Conservation (phyloP, 257 asterid species). For the Solanum medicagineum region DNA sequence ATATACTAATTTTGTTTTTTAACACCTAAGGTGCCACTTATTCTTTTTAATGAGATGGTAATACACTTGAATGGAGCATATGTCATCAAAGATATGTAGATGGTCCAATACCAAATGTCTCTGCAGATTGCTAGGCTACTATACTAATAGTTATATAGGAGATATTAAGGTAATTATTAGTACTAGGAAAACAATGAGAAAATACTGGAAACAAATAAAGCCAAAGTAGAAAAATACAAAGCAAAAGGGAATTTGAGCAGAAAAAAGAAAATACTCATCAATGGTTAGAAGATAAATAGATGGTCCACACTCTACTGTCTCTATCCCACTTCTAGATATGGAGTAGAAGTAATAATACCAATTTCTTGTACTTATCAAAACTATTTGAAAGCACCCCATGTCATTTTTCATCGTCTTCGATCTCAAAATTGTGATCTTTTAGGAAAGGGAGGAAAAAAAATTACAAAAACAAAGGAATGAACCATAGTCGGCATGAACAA, state of each 20-base stretch:
- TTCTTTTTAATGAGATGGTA: too few relatives aligned
- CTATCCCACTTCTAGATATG: neutral
- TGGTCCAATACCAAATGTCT: neutral
- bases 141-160: neutral
- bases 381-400: neutral
- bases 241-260: neutral
- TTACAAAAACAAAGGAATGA: neutral
- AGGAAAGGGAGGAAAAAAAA: neutral
- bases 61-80: too few relatives aligned
- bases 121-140: neutral
- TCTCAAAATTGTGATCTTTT: neutral
- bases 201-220: neutral
- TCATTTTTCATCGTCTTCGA: neutral
- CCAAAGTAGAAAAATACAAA: conserved; percentile 1
- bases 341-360: neutral
- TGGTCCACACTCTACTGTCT: neutral
- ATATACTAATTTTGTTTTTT: too few relatives aligned
- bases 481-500: too few relatives aligned
- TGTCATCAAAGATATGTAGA: neutral
- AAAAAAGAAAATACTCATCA: neutral
- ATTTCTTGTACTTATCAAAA: neutral
- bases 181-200: neutral
- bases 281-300: neutral
- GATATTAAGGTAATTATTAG: neutral
- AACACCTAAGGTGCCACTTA: too few relatives aligned